Evolutionary conservation across 179 eudicot species (phyloP), one percentile per base, ranked within the genome.

Genomic region (Beta lomatogona): DNA sequence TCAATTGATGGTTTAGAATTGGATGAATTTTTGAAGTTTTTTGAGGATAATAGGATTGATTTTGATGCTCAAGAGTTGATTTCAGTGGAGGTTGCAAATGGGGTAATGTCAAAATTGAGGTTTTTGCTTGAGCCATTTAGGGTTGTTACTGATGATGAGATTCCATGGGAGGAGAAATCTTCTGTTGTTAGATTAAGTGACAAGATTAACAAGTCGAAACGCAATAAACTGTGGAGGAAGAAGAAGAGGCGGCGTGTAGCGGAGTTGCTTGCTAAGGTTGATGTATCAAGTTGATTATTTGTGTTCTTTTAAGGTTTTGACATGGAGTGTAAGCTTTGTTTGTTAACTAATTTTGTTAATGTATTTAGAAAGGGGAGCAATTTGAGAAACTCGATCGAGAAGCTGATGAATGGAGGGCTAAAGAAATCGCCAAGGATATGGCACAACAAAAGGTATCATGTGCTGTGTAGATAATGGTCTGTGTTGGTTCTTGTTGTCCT

Each of bases 381-480:
- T 94, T 90, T 77, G 96, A 92, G 77, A 83, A 88, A 86, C 87
- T 85, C 75, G 93, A 96, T 83, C 92, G 87, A 87, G 93, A 91
- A 88, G 99, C 94, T 76, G 97, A 96, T 88, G 99, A 96, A 77
- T 96, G 99, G 99, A 91, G 97, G 87, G 97, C 93, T 80, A 88
- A 87, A 85, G 99, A 94, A 87, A 90, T 94, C 57, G 96, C 99
- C 71, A 96, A 96, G 84, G 97, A 91, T 83, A 90, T 92, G 79
- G 96, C 98, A 9, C 90, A 90, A 82, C 85, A 83, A 44, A 94
- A 94, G 99, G 99, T 96, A 89, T 2, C 72, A 28, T 79, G 21
- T 48, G 44, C n/a, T 48, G 53, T 52, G 41, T 53, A n/a, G 13
- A 28, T 78, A 44, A 13, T 48, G 36, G 10, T 31, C 65, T 58